Evolutionary conservation across 1,284 basidiomycete species (phyloP), one percentile per base, ranked within the genome.

Genomic region (Leccinum pallidistipes): DNA sequence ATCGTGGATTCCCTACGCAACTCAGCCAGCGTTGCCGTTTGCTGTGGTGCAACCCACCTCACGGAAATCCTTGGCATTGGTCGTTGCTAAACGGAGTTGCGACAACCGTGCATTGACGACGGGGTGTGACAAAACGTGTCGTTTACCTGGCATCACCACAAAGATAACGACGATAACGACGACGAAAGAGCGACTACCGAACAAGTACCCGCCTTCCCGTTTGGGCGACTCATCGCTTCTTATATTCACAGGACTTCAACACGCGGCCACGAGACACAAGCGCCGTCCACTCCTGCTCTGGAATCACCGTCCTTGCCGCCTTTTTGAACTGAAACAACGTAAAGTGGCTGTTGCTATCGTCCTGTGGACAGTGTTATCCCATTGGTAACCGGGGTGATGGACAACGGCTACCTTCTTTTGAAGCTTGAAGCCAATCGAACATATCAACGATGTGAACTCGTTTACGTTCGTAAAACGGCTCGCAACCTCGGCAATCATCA

Each of bases 221-320:
- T 57, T 59, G 24, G 49, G 59, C 27, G 24, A 51, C 24, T 16
- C 77, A 98, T 71, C 97, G 85, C 70, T 94, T 86, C 78, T 99
- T 99, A 77, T 99, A 99, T 76, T 98, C 92, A 77, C 97, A 99
- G 34, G 95, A 91, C 74, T 95, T 94, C 62, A 99, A 80, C 45
- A 88, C 74, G 65, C 80, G 76, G 16, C 91, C 89, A 67, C 83
- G 82, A 21, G 79, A 76, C 59, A 87, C 69, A 29, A 95, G 71
- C 54, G 79, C 81, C n/a, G 77, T 73, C 88, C 88, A 92, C 47
- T 89, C 87, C 64, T 84, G 79, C 60, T 88, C 81, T 10, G 78
- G 78, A 62, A 83, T 82, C 27, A 71, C 66, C 62, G 77, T 75
- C 47, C 81, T 77, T 1, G 82, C 69, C 3, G 83, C 75, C 76